Conservation (phyloP, 768 basidiomycete genomes). For the Lactarius deliciosus region DNA sequence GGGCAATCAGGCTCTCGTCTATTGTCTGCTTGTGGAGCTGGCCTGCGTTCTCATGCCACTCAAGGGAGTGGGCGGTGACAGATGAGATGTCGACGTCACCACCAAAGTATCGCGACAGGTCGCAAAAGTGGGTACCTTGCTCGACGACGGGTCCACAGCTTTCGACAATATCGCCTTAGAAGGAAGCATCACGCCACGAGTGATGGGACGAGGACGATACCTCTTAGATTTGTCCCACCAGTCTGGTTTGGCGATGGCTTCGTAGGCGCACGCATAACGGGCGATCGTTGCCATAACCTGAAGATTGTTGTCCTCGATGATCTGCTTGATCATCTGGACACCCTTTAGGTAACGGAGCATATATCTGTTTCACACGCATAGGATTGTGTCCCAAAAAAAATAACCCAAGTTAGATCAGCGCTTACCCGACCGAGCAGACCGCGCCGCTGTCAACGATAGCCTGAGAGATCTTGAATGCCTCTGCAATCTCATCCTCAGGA, state of each 20-base stretch:
- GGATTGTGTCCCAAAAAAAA: background rate
- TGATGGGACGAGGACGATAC: constrained; percentile 36
- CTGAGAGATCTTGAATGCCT: constrained; percentile 71
- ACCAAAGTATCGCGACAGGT: constrained; percentile 95
- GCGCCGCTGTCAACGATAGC: constrained; percentile 66
- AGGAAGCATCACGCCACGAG: background rate
- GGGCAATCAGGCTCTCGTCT: constrained; percentile 81
- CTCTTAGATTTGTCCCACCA: constrained; percentile 96
- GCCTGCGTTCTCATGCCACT: constrained; percentile 90
- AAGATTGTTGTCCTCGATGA: constrained; percentile 90
- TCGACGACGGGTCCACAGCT: constrained; percentile 84
- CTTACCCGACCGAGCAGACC: constrained; percentile 87
- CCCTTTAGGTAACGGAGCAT: constrained; percentile 94
- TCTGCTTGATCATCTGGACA: constrained; percentile 95
- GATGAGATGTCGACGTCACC: constrained; percentile 87
- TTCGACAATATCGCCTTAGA: constrained; percentile 7
- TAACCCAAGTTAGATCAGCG: constrained; percentile 1
- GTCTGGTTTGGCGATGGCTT: constrained; percentile 73
- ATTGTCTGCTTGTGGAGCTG: constrained; percentile 74
- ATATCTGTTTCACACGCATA: constrained; percentile 50
- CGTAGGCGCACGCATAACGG: constrained; percentile 88
- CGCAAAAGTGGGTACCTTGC: constrained; percentile 96
- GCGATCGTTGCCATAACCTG: constrained; percentile 96
- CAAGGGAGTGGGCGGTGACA: constrained; percentile 83
- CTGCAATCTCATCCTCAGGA: constrained; percentile 60